Conservation (phyloP, 495 filamentous ascomycete species). For the Beverwykella pulmonaria region DNA sequence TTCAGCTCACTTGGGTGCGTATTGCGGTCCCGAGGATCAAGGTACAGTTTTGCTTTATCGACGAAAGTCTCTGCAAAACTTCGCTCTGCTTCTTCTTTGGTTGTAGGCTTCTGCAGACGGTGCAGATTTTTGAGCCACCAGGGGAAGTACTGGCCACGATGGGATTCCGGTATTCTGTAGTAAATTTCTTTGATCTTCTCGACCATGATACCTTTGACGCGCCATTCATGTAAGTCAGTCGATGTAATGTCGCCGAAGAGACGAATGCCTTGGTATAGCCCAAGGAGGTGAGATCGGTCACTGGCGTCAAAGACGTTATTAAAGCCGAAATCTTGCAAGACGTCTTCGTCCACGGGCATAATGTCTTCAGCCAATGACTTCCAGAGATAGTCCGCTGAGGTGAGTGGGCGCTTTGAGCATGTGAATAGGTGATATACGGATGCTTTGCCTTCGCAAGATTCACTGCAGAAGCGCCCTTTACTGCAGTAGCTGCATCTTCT, state of each 20-base stretch:
- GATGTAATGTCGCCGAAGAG: neutral
- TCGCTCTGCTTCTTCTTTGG: constrained; percentile 7
- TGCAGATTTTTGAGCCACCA: constrained; percentile 15
- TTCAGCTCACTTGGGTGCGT: constrained; percentile 11
- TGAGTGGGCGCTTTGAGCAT: constrained; percentile 15
- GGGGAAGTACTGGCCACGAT: constrained; percentile 13
- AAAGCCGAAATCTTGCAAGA: constrained; percentile 23
- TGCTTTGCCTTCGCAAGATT: constrained; percentile 14
- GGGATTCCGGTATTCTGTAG: constrained; percentile 4
- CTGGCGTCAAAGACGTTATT: constrained; percentile 1
- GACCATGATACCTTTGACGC: constrained; percentile 9
- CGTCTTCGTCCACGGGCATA: constrained; percentile 10
- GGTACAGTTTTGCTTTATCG: constrained; percentile 15
- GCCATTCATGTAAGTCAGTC: constrained; percentile 15
- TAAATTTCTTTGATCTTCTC: constrained; percentile 19
- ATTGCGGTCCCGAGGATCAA: constrained; percentile 1
- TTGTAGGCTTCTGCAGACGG: constrained; percentile 1
- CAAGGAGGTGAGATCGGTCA: constrained; percentile 4
- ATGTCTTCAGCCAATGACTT: constrained; percentile 5
- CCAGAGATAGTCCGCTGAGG: constrained; percentile 18
- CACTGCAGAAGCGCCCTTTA: constrained; percentile 14
- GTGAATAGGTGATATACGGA: constrained; percentile 10
- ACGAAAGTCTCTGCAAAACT: constrained; percentile 8
- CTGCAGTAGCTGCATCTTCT: constrained; percentile 16
- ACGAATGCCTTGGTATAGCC: constrained; percentile 11